Evolutionary conservation across 2,329 filamentous ascomycete genomes (phyloP), one percentile per base, ranked within the genome.

Genomic region (Bipolaris victoriae): DNA sequence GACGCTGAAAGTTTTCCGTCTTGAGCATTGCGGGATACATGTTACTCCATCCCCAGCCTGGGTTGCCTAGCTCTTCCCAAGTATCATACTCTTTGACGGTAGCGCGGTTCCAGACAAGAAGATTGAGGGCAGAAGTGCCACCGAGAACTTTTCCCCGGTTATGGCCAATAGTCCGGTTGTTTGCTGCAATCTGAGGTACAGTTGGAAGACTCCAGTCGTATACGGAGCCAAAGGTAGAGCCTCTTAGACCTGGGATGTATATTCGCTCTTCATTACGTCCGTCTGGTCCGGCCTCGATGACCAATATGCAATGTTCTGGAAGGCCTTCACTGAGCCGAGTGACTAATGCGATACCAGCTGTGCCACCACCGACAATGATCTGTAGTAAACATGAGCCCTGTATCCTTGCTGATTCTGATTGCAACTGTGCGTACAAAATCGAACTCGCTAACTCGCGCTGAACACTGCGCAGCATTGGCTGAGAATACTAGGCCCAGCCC

Each of bases 61-160:
- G 40, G 61, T 87, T 88, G 0, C 85, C 85, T 11, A 88, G 71
- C 24, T 77, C 71, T 50, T 80, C 81, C 85, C 86, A 88, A 1
- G 78, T 78, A 69, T 88, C 81, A 49, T 75, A 77, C 50, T 76
- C 74, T 3, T 61, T 67, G 15, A 65, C 58, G n/a, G 61, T 63
- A 3, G 65, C 76, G 9, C 76, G 65, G 16, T 75, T 70, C 60
- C 71, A 76, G 20, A 65, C 60, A 63, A 78, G 70, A 10, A 73
- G 67, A 55, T 78, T 77, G 35, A 77, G 60, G 3, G 69, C 70
- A 16, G 65, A 68, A 13, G 73, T 70, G 2, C 76, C 76, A 33
- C 75, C 75, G 2, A 77, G 69, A 1, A 70, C 70, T 26, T 63
- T 66, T 9, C 67, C 68, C 11, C 64, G 63, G 10, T 55, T 58